phyloP scores from a whole-genome alignment of 345 rosid species.

The Eucalyptus brandiana region DNA sequence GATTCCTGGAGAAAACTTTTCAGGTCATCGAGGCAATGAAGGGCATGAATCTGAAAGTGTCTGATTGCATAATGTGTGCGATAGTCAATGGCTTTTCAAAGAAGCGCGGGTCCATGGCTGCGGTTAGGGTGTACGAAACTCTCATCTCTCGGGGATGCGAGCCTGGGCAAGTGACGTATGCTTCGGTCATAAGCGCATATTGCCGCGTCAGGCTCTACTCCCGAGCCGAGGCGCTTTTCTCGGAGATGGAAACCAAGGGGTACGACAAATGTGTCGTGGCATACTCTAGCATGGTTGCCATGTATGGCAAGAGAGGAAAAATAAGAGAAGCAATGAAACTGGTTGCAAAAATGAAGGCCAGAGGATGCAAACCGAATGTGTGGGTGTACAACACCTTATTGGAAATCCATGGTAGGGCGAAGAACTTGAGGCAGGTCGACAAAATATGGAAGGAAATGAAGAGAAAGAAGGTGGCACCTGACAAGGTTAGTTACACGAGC shows the following conservation, averaged over 20 bases:
- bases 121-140: conserved; percentile 38
- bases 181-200: conserved; percentile 58
- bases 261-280: conserved; percentile 74
- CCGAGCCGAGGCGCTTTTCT: conserved; percentile 49
- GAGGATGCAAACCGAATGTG: conserved; percentile 64
- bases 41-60: conserved; percentile 26
- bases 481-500: conserved; percentile 73
- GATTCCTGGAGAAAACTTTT: conserved; percentile 45
- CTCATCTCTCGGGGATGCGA: conserved; percentile 31
- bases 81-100: conserved; percentile 60
- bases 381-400: conserved; percentile 78
- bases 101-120: conserved; percentile 47
- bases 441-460: conserved; percentile 84
- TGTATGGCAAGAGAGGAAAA: conserved; percentile 69
- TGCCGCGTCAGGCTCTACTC: conserved; percentile 38
- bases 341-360: conserved; percentile 67
- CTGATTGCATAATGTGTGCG: conserved; percentile 72
- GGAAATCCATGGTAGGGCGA: conserved; percentile 77
- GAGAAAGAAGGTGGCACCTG: conserved; percentile 57
- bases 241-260: conserved; percentile 63
- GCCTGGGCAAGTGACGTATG: conserved; percentile 89
- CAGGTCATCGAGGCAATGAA: conserved; percentile 49
- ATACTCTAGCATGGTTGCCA: conserved; percentile 61
- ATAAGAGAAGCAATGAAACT: conserved; percentile 55
- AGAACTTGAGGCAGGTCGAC: conserved; percentile 56